Evolutionary conservation across 139 green algal genomes (phyloP).

Genomic region (Dunaliella primolecta): DNA sequence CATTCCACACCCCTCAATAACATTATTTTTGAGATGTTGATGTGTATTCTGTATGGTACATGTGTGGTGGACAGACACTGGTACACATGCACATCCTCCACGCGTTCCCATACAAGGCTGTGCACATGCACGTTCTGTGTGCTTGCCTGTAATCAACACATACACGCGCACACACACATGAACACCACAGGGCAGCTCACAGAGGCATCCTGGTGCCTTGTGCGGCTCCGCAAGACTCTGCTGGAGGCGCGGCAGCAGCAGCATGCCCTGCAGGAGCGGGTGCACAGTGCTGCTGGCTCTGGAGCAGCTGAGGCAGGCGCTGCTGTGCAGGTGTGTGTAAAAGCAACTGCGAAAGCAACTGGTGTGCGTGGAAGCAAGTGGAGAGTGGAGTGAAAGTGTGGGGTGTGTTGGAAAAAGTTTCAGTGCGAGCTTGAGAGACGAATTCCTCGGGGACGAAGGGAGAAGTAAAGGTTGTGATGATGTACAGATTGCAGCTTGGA

Average conservation of each 20-base stretch:
- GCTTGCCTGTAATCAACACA: too few species aligned
- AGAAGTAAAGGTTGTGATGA: neutral
- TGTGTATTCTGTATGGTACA: too few species aligned
- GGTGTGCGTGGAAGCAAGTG: neutral
- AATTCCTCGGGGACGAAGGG: neutral
- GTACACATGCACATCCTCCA: too few species aligned
- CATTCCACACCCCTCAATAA: too few species aligned
- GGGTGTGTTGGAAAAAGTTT: too few species aligned
- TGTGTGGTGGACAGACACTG: too few species aligned
- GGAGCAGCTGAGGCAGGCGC: neutral
- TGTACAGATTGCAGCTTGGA: neutral
- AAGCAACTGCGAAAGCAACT: too few species aligned
- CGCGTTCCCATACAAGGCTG: too few species aligned
- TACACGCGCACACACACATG: neutral
- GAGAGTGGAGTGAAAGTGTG: neutral
- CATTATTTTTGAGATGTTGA: too few species aligned
- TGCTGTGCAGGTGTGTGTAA: neutral
- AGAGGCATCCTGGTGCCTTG: slow-evolving; percentile 6
- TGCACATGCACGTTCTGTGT: too few species aligned
- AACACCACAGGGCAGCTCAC: neutral
- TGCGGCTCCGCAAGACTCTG: slow-evolving; percentile 6
- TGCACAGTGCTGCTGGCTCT: neutral
- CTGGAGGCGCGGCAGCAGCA: neutral
- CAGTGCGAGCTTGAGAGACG: too few species aligned
- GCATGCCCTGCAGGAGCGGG: neutral